Evolutionary conservation across 371 early-diverging fungal species (phyloP), one percentile per base, ranked within the genome.

Genomic region (Capillidium rhysosporum): DNA sequence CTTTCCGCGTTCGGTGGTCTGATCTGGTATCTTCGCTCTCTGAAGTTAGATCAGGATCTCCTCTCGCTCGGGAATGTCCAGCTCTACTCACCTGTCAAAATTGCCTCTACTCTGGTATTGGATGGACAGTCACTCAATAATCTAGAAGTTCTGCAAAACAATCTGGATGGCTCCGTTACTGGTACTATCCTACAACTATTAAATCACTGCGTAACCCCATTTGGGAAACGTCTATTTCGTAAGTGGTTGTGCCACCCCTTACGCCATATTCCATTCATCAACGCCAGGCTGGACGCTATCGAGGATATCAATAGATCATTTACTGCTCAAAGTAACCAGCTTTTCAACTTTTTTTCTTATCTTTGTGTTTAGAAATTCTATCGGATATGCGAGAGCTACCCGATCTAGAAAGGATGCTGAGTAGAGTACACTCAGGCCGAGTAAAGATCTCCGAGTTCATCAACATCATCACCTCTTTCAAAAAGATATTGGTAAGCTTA

Each of bases 221-320:
- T 86, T 65, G 98, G 95, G 5, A 86, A 89, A 55, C 82, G 92
- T 0, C 60, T 84, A 34, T 81, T 95, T 59, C 69, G 75, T 25
- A 75, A 77, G 30, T 98, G 98, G 97, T 56, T 92, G 1, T 92
- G 95, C 58, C 91, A 96, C 63, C 99, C 98, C 2, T 65, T 97
- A 25, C 69, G 81, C 4, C 66, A 75, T 2, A 58, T 74, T 8
- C 54, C 62, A 0, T 80, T 74, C 1, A 98, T 99, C 56, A 77
- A 85, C 44, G 80, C 75, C 5, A 80, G 99, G 23, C 69, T 92
- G 28, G 84, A 88, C 57, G 88, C 89, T 0, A 74, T 88, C 0
- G 92, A 94, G 31, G 86, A 85, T 57, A 62, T 98, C 2, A 73
- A 74, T 60, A 61, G 66, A 1, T 54, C 69, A 8, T 43, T 57